Conservation (phyloP, 768 basidiomycete genomes). For the Scleroderma bovista region DNA sequence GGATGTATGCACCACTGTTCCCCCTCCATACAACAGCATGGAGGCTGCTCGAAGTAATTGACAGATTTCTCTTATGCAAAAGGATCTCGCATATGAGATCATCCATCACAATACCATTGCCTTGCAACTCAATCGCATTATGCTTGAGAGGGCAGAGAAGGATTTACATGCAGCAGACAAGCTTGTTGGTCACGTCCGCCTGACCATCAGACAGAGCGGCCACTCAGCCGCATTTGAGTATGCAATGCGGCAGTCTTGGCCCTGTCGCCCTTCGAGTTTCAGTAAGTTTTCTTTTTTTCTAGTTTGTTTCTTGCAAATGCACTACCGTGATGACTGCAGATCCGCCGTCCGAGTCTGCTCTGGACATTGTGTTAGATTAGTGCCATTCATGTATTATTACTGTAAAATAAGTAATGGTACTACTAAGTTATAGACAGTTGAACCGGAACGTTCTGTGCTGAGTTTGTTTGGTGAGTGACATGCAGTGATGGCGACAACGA, state of each 20-base stretch:
- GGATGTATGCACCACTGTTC: conserved; percentile 3
- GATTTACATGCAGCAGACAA: background rate
- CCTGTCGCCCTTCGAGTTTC: too few relatives aligned
- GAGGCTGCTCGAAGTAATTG: conserved; percentile 14
- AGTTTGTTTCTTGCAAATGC: too few relatives aligned
- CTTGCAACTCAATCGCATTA: background rate
- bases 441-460: too few relatives aligned
- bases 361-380: too few relatives aligned
- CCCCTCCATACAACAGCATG: conserved; percentile 13
- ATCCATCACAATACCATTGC: background rate
- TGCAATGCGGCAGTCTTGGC: background rate
- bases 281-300: too few relatives aligned
- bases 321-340: too few relatives aligned
- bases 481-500: too few relatives aligned
- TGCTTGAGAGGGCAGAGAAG: background rate
- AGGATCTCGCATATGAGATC: background rate
- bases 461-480: too few relatives aligned
- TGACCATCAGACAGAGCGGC: background rate
- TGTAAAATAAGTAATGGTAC: too few relatives aligned
- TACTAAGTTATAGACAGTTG: too few relatives aligned
- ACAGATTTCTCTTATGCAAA: background rate
- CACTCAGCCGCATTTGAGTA: background rate
- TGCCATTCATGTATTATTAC: too few relatives aligned
- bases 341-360: too few relatives aligned
- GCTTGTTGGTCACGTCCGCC: background rate